Evolutionary conservation across 129 eudicot species (phyloP), one percentile per base, ranked within the genome.

Genomic region (Flaveria linearis): DNA sequence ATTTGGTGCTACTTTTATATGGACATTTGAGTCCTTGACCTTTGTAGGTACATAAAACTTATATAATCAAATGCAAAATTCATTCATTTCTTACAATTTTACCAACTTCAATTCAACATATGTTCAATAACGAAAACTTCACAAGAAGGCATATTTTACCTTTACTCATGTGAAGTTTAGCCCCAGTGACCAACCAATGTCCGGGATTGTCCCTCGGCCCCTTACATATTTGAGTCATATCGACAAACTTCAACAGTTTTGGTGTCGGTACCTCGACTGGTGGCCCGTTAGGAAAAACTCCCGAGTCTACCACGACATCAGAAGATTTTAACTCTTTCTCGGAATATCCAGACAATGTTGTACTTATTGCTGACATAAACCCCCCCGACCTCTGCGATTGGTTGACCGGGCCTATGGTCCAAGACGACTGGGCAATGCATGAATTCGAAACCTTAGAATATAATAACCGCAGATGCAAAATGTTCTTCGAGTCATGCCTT

Each of bases 151-250:
- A 82, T 22, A 94, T 86, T 81, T 91, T 91, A 65, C 97, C 93
- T 73, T 82, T 86, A 33, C 85, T 85, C 67, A 89, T 42, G 25
- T 87, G 82, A 72, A 94, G 81, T 74, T 88, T 94, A 11, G 98
- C 98, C 41, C 97, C 98, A 0, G 97, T 94, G 9, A 86, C 96
- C 71, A 94, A 76, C 98, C 98, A 94, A 80, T 94, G 88, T 0
- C 98, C 98, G 5, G 97, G 98, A 79, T 74, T 91, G 77, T 89
- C 96, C 68, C 80, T 64, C 12, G 97, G 97, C 23, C 98, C 97
- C 41, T 82, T 79, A 36, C 90, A 85, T 60, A 91, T 9, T 41
- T 94, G 83, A 60, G 96, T 75, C 83, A 88, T 87, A 72, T 94
- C 93, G 53, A 94, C 96, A 74, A 88, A 77, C 82, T 85, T 88